These are phyloP conservation scores for Fusarium sp. DNA, from an alignment of 2,329 filamentous ascomycete genomes.

Conservation along the genomic window DNA sequence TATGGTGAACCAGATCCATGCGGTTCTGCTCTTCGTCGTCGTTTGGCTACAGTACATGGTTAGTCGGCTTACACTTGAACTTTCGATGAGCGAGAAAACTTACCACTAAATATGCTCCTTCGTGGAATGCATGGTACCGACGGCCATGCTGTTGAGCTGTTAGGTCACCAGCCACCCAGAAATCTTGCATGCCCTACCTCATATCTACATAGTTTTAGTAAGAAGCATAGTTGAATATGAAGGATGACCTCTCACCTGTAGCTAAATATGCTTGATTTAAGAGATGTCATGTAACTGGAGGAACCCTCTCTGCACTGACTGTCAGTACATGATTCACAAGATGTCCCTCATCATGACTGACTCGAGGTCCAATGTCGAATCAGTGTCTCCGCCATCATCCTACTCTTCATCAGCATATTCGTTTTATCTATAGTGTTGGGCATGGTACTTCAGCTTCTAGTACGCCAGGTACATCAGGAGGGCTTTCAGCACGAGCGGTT, in stretches of 20 bases:
- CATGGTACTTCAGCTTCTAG: constrained; percentile 2
- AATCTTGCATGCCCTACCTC: background rate
- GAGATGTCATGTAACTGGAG: constrained; percentile 14
- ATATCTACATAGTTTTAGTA: constrained; percentile 1
- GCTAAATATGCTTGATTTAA: constrained; percentile 26
- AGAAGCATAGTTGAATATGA: accelerated
- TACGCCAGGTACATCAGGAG: background rate
- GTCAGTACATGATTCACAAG: background rate
- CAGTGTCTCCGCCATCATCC: background rate
- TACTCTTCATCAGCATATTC: background rate
- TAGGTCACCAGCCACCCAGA: accelerated
- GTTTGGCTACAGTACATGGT: constrained; percentile 1
- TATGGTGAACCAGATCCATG: constrained; percentile 30
- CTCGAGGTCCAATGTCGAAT: background rate
- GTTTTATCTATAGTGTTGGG: no score
- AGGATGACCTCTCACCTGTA: constrained; percentile 5
- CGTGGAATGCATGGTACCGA: constrained; percentile 32
- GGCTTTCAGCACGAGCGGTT: background rate
- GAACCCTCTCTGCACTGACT: background rate
- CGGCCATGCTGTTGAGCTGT: constrained; percentile 16
- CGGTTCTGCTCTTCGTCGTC: constrained; percentile 26
- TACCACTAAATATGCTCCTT: constrained; percentile 19
- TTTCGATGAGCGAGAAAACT: accelerated
- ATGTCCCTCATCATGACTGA: background rate
- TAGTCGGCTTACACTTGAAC: accelerated